Evolutionary conservation across 176 grass and related monocot genomes (phyloP).

Genomic region (Oryza brachyantha): DNA sequence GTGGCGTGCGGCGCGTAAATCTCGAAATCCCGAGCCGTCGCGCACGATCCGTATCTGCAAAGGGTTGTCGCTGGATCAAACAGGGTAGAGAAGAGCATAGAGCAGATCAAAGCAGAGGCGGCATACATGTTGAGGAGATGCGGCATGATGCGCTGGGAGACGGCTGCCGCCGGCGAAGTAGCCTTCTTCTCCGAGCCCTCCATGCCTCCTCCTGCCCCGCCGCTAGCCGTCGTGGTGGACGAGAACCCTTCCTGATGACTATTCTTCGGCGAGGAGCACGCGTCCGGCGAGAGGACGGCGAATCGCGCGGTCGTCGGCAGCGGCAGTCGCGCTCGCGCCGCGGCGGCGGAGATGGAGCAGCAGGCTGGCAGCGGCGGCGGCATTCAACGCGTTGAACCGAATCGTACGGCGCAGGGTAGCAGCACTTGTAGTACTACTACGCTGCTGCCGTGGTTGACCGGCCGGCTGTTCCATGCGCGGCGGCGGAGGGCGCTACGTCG

Average conservation of each 20-base stretch:
- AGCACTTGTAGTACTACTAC: no score
- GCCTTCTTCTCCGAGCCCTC: neutral
- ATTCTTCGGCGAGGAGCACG: no score
- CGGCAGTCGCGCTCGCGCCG: neutral
- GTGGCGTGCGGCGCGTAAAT: constrained; percentile 29
- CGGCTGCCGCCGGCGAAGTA: neutral
- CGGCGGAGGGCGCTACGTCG: constrained; percentile 14
- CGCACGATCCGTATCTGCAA: constrained; percentile 34
- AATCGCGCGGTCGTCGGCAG: neutral
- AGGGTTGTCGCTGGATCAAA: neutral
- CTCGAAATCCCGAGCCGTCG: constrained; percentile 41
- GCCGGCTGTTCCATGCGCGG: neutral
- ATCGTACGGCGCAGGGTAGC: no score
- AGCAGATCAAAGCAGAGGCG: no score
- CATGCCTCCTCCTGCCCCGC: neutral
- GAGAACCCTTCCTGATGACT: no score
- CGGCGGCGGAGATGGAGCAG: neutral
- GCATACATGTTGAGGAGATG: constrained; percentile 47
- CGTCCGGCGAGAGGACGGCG: neutral
- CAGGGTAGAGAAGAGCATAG: no score
- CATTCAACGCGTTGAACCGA: neutral
- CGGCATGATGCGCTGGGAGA: constrained; percentile 35
- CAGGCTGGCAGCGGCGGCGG: neutral
- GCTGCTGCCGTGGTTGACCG: neutral
- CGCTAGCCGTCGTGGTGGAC: neutral